These are phyloP conservation scores for Davidsoniella australis DNA, from an alignment of 2,329 filamentous ascomycete genomes.

Conservation along the genomic window DNA sequence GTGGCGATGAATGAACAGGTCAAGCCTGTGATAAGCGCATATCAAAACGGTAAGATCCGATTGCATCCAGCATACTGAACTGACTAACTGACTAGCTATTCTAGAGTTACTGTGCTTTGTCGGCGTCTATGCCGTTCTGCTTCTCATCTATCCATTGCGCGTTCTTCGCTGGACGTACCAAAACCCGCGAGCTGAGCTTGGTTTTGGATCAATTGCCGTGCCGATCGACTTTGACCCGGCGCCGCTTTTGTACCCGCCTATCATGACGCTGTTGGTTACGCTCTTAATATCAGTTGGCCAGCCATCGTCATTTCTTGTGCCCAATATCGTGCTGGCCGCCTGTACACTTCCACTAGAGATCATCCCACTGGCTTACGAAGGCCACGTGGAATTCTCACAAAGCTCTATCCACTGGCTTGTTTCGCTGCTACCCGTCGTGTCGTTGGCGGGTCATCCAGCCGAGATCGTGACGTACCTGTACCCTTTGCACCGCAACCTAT, in stretches of 20 bases:
- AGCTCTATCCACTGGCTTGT: conserved; percentile 58
- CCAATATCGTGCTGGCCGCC: conserved; percentile 68
- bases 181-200: conserved; percentile 22
- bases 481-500: conserved; percentile 65
- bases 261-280: conserved; percentile 60
- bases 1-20: conserved; percentile 31
- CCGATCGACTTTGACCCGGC: conserved; percentile 78
- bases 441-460: conserved; percentile 13
- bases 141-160: conserved; percentile 41
- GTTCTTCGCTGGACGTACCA: conserved; percentile 33
- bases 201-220: conserved; percentile 30
- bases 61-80: neutral
- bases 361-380: conserved; percentile 36
- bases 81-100: neutral
- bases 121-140: conserved; percentile 23
- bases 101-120: conserved; percentile 28
- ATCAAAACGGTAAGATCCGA: neutral
- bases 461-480: conserved; percentile 33
- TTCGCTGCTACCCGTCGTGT: conserved; percentile 48
- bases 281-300: conserved; percentile 51
- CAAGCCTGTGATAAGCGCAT: neutral
- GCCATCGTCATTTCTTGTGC: conserved; percentile 42
- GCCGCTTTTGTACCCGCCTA: conserved; percentile 69
- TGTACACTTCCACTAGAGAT: conserved; percentile 57
- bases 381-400: neutral